Conservation (phyloP, 108 stramenopile genomes). For the Fragilariopsis cylindrus region DNA sequence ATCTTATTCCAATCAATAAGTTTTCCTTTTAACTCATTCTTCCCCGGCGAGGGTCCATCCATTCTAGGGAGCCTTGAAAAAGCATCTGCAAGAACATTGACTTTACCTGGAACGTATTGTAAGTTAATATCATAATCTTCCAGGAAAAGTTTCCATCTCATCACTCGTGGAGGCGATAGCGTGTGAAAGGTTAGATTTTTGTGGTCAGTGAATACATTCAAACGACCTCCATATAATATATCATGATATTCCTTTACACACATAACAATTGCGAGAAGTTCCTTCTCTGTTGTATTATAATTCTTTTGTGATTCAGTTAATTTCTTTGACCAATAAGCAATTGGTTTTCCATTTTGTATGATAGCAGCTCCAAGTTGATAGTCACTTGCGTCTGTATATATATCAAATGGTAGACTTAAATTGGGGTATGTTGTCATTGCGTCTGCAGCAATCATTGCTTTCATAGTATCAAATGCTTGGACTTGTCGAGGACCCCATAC, state of each 20-base stretch:
- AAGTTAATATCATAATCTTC: not conserved
- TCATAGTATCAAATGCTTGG: conserved; percentile 47
- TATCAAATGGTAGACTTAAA: conserved; percentile 44
- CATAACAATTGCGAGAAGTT: conserved; percentile 26
- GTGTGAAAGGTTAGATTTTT: conserved; percentile 8
- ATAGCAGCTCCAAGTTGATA: not conserved
- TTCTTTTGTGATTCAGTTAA: conserved; percentile 27
- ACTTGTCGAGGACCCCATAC: not conserved
- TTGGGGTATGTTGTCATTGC: conserved; percentile 39
- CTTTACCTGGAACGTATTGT: conserved; percentile 28
- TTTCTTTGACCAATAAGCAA: conserved; percentile 42
- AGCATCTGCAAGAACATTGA: conserved; percentile 48
- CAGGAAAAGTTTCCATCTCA: not conserved
- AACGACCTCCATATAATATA: not conserved
- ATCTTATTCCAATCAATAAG: not conserved
- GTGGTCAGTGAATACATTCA: conserved; percentile 42
- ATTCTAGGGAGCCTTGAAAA: conserved; percentile 30
- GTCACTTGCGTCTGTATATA: conserved; percentile 52
- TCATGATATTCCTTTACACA: not conserved
- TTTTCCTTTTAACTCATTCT: too few species aligned
- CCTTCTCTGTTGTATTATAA: conserved; percentile 45
- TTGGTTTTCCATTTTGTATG: conserved; percentile 9
- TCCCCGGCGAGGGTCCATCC: not conserved
- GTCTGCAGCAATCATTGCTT: conserved; percentile 41
- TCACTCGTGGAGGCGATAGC: not conserved